Conservation (phyloP, 1,284 basidiomycete species). For the Coniferiporia sulphurascens region DNA sequence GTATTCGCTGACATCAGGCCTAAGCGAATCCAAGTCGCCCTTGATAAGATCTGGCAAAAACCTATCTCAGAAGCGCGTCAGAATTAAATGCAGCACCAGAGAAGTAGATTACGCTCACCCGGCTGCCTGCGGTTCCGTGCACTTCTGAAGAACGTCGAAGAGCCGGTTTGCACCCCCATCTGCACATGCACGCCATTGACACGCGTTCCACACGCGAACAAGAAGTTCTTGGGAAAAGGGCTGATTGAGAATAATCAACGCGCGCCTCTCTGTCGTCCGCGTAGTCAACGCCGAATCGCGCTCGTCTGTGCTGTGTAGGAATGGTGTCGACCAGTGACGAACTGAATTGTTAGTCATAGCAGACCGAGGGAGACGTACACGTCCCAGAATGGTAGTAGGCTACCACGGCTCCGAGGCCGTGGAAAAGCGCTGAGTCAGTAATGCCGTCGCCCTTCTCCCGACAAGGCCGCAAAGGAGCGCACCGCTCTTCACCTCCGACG, state of each 20-base stretch:
- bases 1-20: constrained; percentile 65
- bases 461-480: background rate
- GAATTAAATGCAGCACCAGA: constrained; percentile 1
- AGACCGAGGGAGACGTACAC: background rate
- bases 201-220: constrained; percentile 62
- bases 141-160: constrained; percentile 50
- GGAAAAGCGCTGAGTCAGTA: background rate
- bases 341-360: background rate
- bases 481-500: constrained; percentile 4
- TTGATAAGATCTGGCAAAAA: constrained; percentile 84
- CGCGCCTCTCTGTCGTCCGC: constrained; percentile 29
- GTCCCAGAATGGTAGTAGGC: background rate
- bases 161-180: constrained; percentile 94
- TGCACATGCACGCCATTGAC: constrained; percentile 71
- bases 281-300: background rate
- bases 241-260: constrained; percentile 86
- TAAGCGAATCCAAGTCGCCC: constrained; percentile 89
- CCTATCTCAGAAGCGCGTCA: constrained; percentile 31
- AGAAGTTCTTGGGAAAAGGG: constrained; percentile 69
- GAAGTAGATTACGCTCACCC: constrained; percentile 25
- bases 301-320: background rate
- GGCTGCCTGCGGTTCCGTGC: constrained; percentile 2
- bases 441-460: background rate
- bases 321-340: constrained; percentile 11
- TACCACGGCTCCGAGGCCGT: background rate